Percentiles rank a stretch among this genome's conserved stretches.
These are phyloP conservation scores for Blechomonas ayalai DNA, from an alignment of 208 protist genomes.

Conservation along the genomic window DNA sequence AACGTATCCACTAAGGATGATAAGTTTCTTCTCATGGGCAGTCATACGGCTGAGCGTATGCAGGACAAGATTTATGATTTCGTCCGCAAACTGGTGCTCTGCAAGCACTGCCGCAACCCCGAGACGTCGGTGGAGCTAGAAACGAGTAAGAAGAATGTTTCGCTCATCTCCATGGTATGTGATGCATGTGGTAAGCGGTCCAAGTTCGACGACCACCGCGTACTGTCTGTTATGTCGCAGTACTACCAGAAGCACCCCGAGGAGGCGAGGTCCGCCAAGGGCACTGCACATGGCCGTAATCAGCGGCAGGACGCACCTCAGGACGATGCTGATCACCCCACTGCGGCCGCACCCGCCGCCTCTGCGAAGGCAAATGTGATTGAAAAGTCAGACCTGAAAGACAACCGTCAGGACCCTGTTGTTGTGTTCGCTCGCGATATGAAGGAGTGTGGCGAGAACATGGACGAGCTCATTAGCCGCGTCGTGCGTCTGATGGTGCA, in stretches of 20 bases:
- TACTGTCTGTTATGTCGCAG: conserved; percentile 42
- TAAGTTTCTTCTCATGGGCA: conserved; percentile 88
- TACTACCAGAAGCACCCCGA: conserved; percentile 75
- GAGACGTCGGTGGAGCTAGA: conserved; percentile 67
- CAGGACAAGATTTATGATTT: conserved; percentile 85
- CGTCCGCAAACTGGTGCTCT: conserved; percentile 81
- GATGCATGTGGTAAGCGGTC: conserved; percentile 63
- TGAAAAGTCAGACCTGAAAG: conserved; percentile 15
- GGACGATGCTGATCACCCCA: conserved; percentile 11
- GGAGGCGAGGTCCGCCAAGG: conserved; percentile 31
- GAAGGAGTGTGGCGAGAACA: conserved; percentile 12
- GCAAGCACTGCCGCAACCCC: conserved; percentile 84
- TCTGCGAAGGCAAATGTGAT: conserved; percentile 5
- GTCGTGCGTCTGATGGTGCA: conserved; percentile 53
- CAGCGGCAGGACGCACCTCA: conserved; percentile 5
- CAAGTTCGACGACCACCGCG: conserved; percentile 30
- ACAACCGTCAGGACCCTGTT: too few relatives aligned
- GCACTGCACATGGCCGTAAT: conserved; percentile 28
- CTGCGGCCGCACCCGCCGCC: conserved; percentile 12
- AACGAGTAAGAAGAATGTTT: conserved; percentile 29
- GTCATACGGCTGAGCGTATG: conserved; percentile 62
- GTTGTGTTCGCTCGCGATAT: conserved; percentile 31
- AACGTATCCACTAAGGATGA: conserved; percentile 76
- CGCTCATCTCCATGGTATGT: conserved; percentile 48
- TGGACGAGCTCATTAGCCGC: conserved; percentile 20